Base-by-base conservation (phyloP, 2,329 filamentous ascomycete species). In the Aspergillus oerlinghausenensis region DNA sequence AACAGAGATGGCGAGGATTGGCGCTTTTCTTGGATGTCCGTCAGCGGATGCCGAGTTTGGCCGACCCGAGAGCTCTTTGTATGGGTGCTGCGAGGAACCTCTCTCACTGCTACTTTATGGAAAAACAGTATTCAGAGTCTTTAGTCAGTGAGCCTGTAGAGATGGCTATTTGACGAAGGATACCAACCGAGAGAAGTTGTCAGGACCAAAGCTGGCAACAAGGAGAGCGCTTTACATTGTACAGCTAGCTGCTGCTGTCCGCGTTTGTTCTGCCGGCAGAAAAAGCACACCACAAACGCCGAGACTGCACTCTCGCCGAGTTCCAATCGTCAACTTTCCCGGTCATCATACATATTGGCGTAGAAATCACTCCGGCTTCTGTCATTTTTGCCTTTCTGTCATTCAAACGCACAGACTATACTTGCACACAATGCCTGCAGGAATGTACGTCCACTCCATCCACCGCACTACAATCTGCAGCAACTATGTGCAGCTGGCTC, bases 351-450 rank as follows among this genome's bases (percentile, higher is more conserved):
- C 43, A 47, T 47, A 47, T 25, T 47, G 11, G 11, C 21, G 10
- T 47, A 21, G 43, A 23, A 23, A 14, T 8, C 11, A 7, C 8
- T 8, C 19, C 10, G 2, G n/a, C 19, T 21, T 11, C 8, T 10
- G 23, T 47, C 19, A 14, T 25, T 9, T 26, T 47, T 23, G 43
- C 21, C 43, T 47, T 17, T 38, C 14, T 1, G 2, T 17, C 11
- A 47, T 23, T 14, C 14, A 17, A 6, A 21, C 23, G 11, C 7
- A 25, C 11, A 26, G 11, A 47, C 11, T 23, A 4, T 23, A 47
- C 21, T 47, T 23, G n/a, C 21, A 23, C 51, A 65, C 55, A 48
- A 65, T 65, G 63, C 57, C 63, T 21, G 54, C 62, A 19, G 63
- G 63, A 65, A 58, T 65, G 63, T 65, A 63, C 38, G 62, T 60